These are phyloP conservation scores for Termitomyces sp. DNA, from an alignment of 768 basidiomycete species.

Conservation along the genomic window DNA sequence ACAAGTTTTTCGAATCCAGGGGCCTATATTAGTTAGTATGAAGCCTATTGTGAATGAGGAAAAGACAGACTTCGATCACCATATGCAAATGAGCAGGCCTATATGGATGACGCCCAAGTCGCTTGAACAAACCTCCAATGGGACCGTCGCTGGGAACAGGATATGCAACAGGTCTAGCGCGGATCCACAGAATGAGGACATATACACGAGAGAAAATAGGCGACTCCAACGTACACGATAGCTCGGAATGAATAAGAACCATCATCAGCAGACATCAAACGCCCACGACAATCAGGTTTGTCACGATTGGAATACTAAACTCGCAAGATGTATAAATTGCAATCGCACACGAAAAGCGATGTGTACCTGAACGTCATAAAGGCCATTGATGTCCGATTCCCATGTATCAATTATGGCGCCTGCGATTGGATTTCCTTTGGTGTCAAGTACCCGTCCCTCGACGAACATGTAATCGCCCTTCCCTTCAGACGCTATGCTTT, in stretches of 20 bases:
- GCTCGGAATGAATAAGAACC: constrained; percentile 70
- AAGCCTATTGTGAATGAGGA: background rate
- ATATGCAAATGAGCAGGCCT: constrained; percentile 81
- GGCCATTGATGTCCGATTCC: constrained; percentile 68
- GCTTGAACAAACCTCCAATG: constrained; percentile 55
- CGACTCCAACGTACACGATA: constrained; percentile 41
- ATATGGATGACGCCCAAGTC: constrained; percentile 63
- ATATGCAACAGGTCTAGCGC: constrained; percentile 51
- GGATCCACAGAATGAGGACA: background rate
- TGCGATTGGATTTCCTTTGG: constrained; percentile 59
- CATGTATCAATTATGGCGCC: constrained; percentile 75
- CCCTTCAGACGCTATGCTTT: constrained; percentile 80
- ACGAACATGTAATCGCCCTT: constrained; percentile 85
- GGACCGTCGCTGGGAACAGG: constrained; percentile 79
- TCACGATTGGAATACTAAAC: constrained; percentile 48
- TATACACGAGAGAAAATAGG: background rate
- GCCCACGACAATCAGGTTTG: constrained; percentile 70
- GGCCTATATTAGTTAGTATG: constrained; percentile 31
- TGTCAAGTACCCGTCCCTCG: constrained; percentile 62
- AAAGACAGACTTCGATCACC: constrained; percentile 46
- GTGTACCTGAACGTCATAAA: constrained; percentile 33
- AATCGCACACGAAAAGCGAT: background rate
- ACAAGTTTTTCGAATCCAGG: constrained; percentile 67
- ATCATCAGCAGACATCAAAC: constrained; percentile 51
- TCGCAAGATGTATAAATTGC: background rate